These are phyloP conservation scores for Polyporus tsugae DNA, from an alignment of 1,284 basidiomycete genomes.

Conservation along the genomic window DNA sequence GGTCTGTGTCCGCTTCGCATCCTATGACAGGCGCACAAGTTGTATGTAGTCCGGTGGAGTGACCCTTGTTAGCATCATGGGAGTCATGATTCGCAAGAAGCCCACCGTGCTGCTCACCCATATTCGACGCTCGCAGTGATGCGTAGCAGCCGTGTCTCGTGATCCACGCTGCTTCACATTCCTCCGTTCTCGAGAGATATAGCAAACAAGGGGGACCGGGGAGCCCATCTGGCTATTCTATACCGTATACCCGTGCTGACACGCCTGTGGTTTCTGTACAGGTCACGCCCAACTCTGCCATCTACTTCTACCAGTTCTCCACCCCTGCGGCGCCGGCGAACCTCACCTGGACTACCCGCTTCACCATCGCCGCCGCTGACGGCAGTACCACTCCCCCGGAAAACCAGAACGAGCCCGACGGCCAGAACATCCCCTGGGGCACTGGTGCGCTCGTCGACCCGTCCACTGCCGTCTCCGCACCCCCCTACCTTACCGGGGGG, in stretches of 20 bases:
- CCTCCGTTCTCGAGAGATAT: background rate
- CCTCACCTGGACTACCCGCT: constrained; percentile 82
- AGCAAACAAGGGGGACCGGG: background rate
- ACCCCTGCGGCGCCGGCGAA: constrained; percentile 46
- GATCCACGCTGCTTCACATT: background rate
- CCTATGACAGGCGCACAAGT: background rate
- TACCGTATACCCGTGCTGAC: background rate
- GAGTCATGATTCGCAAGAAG: background rate
- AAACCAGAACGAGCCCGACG: constrained; percentile 62
- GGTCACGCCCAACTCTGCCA: constrained; percentile 73
- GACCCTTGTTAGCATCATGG: background rate
- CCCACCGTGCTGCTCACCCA: background rate
- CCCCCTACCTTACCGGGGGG: constrained; percentile 25
- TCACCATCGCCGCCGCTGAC: constrained; percentile 70
- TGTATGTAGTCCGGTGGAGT: background rate
- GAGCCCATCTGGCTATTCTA: background rate
- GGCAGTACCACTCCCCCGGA: constrained; percentile 60
- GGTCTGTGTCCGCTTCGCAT: constrained; percentile 46
- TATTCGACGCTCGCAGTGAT: background rate
- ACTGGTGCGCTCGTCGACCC: constrained; percentile 63
- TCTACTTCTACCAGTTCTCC: constrained; percentile 86
- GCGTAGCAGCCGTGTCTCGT: constrained; percentile 5
- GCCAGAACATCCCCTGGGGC: constrained; percentile 72
- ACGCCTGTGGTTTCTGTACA: constrained; percentile 35
- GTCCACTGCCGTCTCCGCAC: constrained; percentile 38